A percentile compares a stretch with the other conserved stretches of the same genome.
Evolutionary conservation across 495 filamentous ascomycete species (phyloP).

Genomic region (Aspergillus ellipticus): DNA sequence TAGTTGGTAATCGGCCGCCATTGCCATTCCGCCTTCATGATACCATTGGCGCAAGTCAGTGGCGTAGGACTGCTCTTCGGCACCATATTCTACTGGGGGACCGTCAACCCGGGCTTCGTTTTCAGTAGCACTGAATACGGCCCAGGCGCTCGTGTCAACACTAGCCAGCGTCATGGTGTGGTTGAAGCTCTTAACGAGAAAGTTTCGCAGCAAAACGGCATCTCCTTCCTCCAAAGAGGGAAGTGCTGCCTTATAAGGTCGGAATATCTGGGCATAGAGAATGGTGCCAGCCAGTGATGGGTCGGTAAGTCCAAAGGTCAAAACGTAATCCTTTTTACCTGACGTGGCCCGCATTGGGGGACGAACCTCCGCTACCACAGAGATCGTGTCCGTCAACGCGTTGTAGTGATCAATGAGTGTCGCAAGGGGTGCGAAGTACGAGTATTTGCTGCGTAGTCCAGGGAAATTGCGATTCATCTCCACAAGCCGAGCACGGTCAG

Average conservation of each 20-base stretch:
- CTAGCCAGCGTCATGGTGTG: slow-evolving; percentile 46
- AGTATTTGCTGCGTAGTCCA: slow-evolving; percentile 58
- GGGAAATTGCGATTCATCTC: slow-evolving; percentile 31
- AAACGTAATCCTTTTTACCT: slow-evolving; percentile 65
- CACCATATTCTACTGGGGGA: slow-evolving; percentile 62
- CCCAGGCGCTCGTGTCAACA: slow-evolving; percentile 58
- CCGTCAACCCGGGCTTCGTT: slow-evolving; percentile 50
- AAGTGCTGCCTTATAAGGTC: slow-evolving; percentile 66
- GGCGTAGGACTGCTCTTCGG: slow-evolving; percentile 56
- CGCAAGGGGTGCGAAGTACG: slow-evolving; percentile 67
- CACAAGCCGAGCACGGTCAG: slow-evolving; percentile 13
- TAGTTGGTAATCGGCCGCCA: slow-evolving; percentile 37
- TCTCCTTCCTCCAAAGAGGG: slow-evolving; percentile 69
- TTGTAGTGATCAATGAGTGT: slow-evolving; percentile 54
- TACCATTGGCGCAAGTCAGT: slow-evolving; percentile 47
- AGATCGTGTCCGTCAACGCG: slow-evolving; percentile 61
- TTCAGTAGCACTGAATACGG: slow-evolving; percentile 47
- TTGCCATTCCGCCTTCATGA: slow-evolving; percentile 27
- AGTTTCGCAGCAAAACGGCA: slow-evolving; percentile 69
- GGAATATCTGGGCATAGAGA: slow-evolving; percentile 62
- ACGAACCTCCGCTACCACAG: slow-evolving; percentile 57
- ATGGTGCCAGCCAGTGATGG: slow-evolving; percentile 46
- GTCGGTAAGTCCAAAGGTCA: slow-evolving; percentile 69
- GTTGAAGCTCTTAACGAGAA: slow-evolving; percentile 57
- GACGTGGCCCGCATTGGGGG: slow-evolving; percentile 56